Conservation (phyloP, 2,329 filamentous ascomycete species). For the Bipolaris zeicola region DNA sequence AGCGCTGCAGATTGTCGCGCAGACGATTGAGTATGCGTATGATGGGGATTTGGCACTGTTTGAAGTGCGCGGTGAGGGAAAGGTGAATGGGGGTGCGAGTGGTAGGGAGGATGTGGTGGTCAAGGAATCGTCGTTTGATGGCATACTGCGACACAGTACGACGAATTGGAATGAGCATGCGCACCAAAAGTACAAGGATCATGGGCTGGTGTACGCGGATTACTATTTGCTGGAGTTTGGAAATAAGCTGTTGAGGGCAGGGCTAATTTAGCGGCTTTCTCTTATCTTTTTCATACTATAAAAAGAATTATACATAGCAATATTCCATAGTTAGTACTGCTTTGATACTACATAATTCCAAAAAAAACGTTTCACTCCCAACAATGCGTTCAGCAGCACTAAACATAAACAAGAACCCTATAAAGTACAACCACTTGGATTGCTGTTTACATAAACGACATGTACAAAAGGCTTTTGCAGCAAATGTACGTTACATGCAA, state of each 20-base stretch:
- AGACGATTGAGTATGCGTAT: slow-evolving; percentile 41
- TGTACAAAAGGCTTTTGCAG: neutral
- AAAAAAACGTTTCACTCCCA: no score
- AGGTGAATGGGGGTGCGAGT: slow-evolving; percentile 15
- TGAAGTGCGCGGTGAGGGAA: slow-evolving; percentile 15
- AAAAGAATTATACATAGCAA: neutral
- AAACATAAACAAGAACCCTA: neutral
- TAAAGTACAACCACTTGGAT: neutral
- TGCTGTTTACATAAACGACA: neutral
- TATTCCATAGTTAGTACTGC: no score
- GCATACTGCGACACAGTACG: slow-evolving; percentile 55
- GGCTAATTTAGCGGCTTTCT: slow-evolving; percentile 24
- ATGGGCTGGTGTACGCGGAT: slow-evolving; percentile 58
- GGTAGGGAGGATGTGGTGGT: neutral
- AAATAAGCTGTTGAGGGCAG: slow-evolving; percentile 52
- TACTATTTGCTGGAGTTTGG: slow-evolving; percentile 57
- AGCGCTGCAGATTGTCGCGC: slow-evolving; percentile 29
- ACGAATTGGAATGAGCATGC: slow-evolving; percentile 57
- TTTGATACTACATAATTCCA: no score
- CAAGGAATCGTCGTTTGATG: slow-evolving; percentile 47
- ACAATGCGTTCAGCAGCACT: neutral
- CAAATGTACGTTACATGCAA: neutral
- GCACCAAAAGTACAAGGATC: slow-evolving; percentile 53
- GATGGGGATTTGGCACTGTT: slow-evolving; percentile 37
- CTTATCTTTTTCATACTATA: neutral